A percentile compares a stretch with the other conserved stretches of the same genome.
phyloP scores from a whole-genome alignment of 768 basidiomycete species.

The Dacryopinax spathularia region DNA sequence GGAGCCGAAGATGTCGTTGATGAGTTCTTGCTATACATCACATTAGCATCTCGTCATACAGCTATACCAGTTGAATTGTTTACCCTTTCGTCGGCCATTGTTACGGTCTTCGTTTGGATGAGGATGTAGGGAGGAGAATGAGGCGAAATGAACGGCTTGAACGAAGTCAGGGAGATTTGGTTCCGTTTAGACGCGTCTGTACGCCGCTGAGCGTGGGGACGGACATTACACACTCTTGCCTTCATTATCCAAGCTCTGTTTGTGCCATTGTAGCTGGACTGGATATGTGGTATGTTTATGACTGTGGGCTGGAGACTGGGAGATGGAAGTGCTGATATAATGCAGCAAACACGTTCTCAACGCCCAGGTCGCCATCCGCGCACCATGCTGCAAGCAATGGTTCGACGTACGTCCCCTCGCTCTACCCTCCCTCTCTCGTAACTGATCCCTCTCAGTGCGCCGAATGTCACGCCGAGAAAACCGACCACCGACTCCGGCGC shows the following conservation, averaged over 20 bases:
- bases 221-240: too few species aligned
- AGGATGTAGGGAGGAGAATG: too few species aligned
- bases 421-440: neutral
- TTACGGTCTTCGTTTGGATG: neutral
- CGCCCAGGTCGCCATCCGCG: conserved; percentile 88
- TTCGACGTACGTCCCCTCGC: conserved; percentile 45
- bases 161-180: too few species aligned
- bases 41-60: neutral
- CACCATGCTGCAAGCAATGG: conserved; percentile 96
- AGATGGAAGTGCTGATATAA: neutral
- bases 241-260: too few species aligned
- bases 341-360: conserved; percentile 89
- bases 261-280: too few species aligned
- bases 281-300: neutral
- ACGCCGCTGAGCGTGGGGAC: too few species aligned
- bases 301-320: neutral
- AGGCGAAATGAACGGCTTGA: too few species aligned
- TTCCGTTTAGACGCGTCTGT: neutral
- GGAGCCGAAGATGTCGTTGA: neutral
- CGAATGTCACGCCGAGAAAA: conserved; percentile 80
- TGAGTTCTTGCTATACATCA: neutral
- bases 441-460: conserved; percentile 39
- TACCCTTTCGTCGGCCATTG: neutral
- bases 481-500: conserved; percentile 56
- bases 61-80: neutral